phyloP scores from a whole-genome alignment of 2,329 filamentous ascomycete species.

The Aspergillus sp. region DNA sequence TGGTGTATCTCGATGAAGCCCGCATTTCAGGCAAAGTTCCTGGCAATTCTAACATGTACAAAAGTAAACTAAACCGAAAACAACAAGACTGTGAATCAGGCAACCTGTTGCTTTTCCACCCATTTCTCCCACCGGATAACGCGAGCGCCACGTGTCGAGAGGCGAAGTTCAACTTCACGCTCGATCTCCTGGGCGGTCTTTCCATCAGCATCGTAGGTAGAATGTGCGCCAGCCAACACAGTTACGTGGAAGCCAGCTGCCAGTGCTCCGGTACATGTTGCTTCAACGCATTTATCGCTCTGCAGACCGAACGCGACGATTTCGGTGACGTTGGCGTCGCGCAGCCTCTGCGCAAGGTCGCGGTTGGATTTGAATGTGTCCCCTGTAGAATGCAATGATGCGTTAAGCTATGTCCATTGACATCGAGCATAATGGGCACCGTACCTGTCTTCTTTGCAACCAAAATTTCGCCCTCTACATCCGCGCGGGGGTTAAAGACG shows the following conservation, averaged over 20 bases:
- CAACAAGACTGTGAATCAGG: not conserved
- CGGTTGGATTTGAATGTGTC: constrained; percentile 9
- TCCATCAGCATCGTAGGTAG: not conserved
- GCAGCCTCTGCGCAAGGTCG: not conserved
- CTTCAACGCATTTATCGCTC: constrained; percentile 1
- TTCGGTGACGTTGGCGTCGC: not conserved
- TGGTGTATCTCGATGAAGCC: too few relatives aligned
- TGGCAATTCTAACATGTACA: not conserved
- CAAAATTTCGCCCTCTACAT: not conserved
- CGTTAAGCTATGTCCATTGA: not conserved
- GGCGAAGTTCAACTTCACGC: not conserved
- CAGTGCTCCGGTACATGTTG: constrained; percentile 5
- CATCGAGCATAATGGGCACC: not conserved
- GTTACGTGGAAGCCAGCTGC: constrained; percentile 4
- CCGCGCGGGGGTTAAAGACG: not conserved
- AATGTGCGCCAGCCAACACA: constrained; percentile 5
- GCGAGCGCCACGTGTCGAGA: not conserved
- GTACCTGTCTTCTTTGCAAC: constrained; percentile 3
- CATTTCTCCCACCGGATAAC: not conserved
- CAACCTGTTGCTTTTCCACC: not conserved
- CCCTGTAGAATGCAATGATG: not conserved
- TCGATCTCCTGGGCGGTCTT: not conserved
- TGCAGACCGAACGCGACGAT: constrained; percentile 2
- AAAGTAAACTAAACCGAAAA: not conserved
- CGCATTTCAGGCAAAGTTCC: not conserved